Conservation (phyloP, 2,329 filamentous ascomycete species). For the Parasarocladium wereldwijsianum region DNA sequence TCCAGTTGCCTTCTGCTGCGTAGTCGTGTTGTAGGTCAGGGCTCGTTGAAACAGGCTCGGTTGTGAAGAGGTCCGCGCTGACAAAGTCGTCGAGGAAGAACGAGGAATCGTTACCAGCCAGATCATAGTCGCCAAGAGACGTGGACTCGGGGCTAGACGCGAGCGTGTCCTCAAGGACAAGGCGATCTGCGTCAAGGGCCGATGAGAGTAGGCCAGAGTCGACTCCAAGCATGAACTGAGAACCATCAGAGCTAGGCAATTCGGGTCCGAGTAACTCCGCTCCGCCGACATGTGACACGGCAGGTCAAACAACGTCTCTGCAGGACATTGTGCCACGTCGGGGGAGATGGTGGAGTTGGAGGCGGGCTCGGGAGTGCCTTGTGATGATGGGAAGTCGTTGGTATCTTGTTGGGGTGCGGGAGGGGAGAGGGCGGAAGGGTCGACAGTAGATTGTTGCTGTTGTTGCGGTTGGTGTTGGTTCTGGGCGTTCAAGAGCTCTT, state of each 20-base stretch:
- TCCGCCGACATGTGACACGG: slow-evolving; percentile 95
- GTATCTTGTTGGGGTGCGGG: slow-evolving; percentile 19
- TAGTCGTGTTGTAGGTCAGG: too few species aligned
- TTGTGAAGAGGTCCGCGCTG: slow-evolving; percentile 40
- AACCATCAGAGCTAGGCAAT: slow-evolving; percentile 23
- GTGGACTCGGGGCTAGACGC: slow-evolving; percentile 56
- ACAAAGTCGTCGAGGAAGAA: slow-evolving; percentile 30
- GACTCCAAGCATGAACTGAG: slow-evolving; percentile 52
- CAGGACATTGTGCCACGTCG: slow-evolving; percentile 99
- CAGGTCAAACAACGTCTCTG: slow-evolving; percentile 99
- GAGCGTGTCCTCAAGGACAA: slow-evolving; percentile 63
- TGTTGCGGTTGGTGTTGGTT: slow-evolving; percentile 22
- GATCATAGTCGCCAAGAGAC: slow-evolving; percentile 52
- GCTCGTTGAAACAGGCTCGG: slow-evolving; percentile 34
- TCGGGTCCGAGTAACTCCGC: slow-evolving; percentile 31
- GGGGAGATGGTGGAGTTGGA: slow-evolving; percentile 35
- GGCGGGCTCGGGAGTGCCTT: slow-evolving; percentile 12
- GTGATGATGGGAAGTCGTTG: slow-evolving; percentile 1
- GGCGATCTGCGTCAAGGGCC: slow-evolving; percentile 58
- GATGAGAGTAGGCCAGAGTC: slow-evolving; percentile 54
- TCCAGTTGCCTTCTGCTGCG: slow-evolving; percentile 35
- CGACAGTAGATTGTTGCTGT: slow-evolving; percentile 29
- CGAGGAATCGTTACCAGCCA: slow-evolving; percentile 44
- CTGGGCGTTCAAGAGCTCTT: slow-evolving; percentile 39
- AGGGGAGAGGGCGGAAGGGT: slow-evolving; percentile 48